Evolutionary conservation across 2,329 filamentous ascomycete species (phyloP).

Genomic region (Aspergillus quadrilineatus): DNA sequence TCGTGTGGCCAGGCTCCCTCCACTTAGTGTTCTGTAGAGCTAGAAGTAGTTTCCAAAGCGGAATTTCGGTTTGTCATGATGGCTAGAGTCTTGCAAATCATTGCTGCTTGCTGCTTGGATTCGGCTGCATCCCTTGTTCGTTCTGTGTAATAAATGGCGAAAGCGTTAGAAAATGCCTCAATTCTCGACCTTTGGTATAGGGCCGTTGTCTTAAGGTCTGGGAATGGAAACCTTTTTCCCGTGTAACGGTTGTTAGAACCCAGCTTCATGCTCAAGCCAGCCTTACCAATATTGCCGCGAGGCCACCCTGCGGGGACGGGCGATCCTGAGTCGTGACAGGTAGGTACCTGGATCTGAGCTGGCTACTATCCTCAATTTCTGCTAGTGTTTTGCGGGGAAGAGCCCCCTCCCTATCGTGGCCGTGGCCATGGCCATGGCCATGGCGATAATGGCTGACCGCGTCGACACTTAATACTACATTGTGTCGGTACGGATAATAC

Average conservation of each 20-base stretch:
- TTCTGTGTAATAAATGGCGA: constrained; percentile 19
- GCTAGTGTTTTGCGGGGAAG: constrained; percentile 23
- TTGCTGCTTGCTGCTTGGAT: constrained; percentile 13
- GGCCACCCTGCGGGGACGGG: constrained; percentile 18
- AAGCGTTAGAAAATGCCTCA: constrained; percentile 22
- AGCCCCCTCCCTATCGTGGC: background rate
- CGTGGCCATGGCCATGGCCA: background rate
- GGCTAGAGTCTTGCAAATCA: constrained; percentile 25
- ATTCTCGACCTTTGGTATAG: background rate
- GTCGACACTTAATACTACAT: background rate
- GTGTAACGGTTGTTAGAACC: too few species aligned
- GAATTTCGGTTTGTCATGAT: constrained; percentile 28
- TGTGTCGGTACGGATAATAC: background rate
- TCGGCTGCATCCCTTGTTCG: constrained; percentile 16
- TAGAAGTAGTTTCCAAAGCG: constrained; percentile 16
- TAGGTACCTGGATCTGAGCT: constrained; percentile 20
- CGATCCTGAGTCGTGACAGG: constrained; percentile 15
- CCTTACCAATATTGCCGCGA: too few species aligned
- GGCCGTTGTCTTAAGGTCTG: too few species aligned
- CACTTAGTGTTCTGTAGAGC: constrained; percentile 23
- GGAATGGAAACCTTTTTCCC: too few species aligned
- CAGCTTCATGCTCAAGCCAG: too few species aligned
- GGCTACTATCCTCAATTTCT: constrained; percentile 16
- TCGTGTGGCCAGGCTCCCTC: constrained; percentile 17
- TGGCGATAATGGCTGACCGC: background rate